Evolutionary conservation across 2,329 filamentous ascomycete genomes (phyloP), one percentile per base, ranked within the genome.

Genomic region (Fusarium luffae): DNA sequence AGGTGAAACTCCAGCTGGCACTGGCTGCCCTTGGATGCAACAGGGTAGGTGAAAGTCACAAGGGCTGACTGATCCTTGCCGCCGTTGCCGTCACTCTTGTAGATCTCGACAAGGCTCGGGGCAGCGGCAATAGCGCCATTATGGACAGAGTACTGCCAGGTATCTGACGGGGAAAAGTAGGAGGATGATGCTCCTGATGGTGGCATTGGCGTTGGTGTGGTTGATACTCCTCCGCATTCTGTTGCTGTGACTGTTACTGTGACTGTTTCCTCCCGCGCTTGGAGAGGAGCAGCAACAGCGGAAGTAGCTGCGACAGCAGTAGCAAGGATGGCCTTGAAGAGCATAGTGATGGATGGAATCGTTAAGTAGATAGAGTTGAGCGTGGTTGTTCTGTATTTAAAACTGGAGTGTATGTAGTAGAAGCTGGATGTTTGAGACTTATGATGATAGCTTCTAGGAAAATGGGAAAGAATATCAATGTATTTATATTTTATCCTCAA

Each of bases 1-100:
- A 59, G 56, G 16, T 56, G 21, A 28, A 59, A 59, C 25, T 52
- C 50, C 5, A 59, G 25, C 19, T 59, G 41, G 5, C 50, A 59
- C 25, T 59, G 14, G 18, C 21, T 46, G 2, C 23, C 23, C 27
- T 21, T 23, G 1, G 56, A 12, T 2, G 50, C 23, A 19, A 18
- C 12, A 10, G 40, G 50, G 9, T 56, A 59, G 19, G 52, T 56
- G 16, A 59, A 59, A 3, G 56, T 56, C 3, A 59, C n/a, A 13
- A 59, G 50, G 23, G 56, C n/a, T 14, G 28, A 44, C n/a, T 44
- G n/a, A 16, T 59, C 56, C 16, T 56, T 59, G 4, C 56, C 50
- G 16, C 56, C 40, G 3, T 59, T 56, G 14, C 43, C 25, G 5
- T 23, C n/a, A 11, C 43, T 46, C 18, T 46, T 46, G 11, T 46